Evolutionary conservation across 2,329 filamentous ascomycete species (phyloP).

Genomic region (Penicillium sp.): DNA sequence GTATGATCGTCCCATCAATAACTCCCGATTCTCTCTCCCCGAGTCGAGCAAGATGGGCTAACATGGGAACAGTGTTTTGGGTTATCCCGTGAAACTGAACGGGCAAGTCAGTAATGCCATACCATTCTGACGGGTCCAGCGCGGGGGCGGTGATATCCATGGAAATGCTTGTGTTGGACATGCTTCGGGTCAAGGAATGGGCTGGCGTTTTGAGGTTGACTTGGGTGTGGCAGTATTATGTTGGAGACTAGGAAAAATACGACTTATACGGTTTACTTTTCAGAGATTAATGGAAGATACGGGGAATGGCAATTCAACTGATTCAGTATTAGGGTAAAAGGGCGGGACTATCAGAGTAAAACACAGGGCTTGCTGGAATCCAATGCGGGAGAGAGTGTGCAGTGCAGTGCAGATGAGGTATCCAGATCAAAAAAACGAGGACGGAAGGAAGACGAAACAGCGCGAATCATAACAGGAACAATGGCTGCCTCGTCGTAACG

Average conservation of each 20-base stretch:
- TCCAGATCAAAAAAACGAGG: conserved; percentile 25
- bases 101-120: conserved; percentile 54
- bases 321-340: conserved; percentile 21
- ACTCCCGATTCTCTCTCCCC: not conserved
- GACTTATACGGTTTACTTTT: not conserved
- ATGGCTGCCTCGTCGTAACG: not conserved
- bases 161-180: not conserved
- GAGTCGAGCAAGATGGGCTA: conserved; percentile 14
- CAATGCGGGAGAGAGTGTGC: conserved; percentile 18
- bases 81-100: conserved; percentile 54
- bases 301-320: conserved; percentile 12
- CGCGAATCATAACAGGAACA: not conserved
- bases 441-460: not conserved
- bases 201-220: not conserved
- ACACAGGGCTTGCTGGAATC: conserved; percentile 22
- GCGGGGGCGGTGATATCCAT: no score
- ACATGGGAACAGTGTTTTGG: conserved; percentile 48
- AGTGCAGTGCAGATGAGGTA: conserved; percentile 28
- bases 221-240: not conserved
- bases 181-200: not conserved
- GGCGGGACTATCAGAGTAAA: not conserved
- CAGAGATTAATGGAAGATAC: not conserved
- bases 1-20: conserved; percentile 37
- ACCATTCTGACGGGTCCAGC: conserved; percentile 44
- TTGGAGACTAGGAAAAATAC: not conserved